Percentiles rank a stretch among this genome's conserved stretches.
phyloP scores from a whole-genome alignment of 768 basidiomycete genomes.

The Exidia glandulosa region DNA sequence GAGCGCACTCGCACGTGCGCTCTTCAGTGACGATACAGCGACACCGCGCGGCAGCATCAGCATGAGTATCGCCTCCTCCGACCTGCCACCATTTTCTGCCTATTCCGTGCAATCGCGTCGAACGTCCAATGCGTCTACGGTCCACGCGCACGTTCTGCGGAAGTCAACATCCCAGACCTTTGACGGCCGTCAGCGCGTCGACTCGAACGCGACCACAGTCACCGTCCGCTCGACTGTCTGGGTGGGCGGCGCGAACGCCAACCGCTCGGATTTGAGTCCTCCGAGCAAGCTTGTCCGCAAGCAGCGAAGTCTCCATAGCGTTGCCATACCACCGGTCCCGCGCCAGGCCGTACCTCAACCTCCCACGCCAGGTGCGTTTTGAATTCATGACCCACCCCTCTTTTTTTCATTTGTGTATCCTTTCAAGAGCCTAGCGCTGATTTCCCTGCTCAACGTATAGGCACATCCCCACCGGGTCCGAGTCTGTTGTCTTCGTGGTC shows the following conservation, averaged over 20 bases:
- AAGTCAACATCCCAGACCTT: not conserved
- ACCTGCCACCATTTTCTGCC: too few species aligned
- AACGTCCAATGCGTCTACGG: not conserved
- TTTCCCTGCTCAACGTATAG: not conserved
- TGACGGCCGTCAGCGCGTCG: not conserved
- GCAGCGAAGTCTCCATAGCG: not conserved
- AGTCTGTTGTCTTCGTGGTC: not conserved
- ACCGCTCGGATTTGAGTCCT: not conserved
- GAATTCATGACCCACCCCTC: too few species aligned
- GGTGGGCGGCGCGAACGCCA: not conserved
- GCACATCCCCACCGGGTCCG: not conserved
- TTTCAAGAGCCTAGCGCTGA: not conserved
- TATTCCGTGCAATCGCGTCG: not conserved
- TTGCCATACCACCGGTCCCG: not conserved
- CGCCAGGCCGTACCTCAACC: not conserved
- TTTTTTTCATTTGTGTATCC: not conserved
- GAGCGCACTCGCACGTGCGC: not conserved
- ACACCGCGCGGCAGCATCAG: not conserved
- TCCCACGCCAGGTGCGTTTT: not conserved
- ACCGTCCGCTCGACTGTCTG: not conserved
- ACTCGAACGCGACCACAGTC: not conserved
- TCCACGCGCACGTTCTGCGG: not conserved
- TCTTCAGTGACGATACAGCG: not conserved
- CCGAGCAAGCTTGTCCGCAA: not conserved
- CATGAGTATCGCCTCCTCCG: too few species aligned